Base-by-base conservation (phyloP, 768 basidiomycete species). In the Suillus tomentosus region DNA sequence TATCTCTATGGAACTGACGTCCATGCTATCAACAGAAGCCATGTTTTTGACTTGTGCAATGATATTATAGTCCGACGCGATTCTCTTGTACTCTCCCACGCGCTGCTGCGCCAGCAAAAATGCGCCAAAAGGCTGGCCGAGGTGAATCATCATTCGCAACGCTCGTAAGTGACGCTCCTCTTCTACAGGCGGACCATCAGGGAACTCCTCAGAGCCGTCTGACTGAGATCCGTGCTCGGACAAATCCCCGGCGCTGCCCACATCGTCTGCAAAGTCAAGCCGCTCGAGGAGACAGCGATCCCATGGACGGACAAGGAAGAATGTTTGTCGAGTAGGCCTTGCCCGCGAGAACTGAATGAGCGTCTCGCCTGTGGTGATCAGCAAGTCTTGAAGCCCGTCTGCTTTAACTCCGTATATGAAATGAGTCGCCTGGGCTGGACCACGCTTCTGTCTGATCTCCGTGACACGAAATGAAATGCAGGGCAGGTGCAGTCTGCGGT, bases 401-500 rank as follows among this genome's bases (percentile, higher is more conserved):
- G 51, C 51, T 17, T 53, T 53, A 27, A 53, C 51, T 53, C 51
- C 17, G 19, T 31, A 31, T 27, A 7, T 53, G 27, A 53, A 31
- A 19, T 5, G 27, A 53, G 15, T 19, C 27, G 31, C 51, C 2
- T 9, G 27, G 27, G 17, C 27, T 5, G 17, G 17, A 31, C 27
- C 17, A 53, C 4, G 31, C 31, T 6, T 31, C 31, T 31, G 4
- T 15, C 4, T 53, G 27, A 53, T 9, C 31, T 53, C 51, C 17
- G 51, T 31, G 27, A 53, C 27, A 17, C 51, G 51, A 27, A 53
- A 53, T 53, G 17, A 10, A 9, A 53, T 19, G 27, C 51, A 53
- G 31, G 51, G 51, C 15, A 53, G 51, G 19, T 53, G 51, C 51
- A 53, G 27, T 31, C 51, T 53, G 27, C 51, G 27, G 17, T 53